phyloP scores from a whole-genome alignment of 495 filamentous ascomycete species.

The Penicillium samsonianum region DNA sequence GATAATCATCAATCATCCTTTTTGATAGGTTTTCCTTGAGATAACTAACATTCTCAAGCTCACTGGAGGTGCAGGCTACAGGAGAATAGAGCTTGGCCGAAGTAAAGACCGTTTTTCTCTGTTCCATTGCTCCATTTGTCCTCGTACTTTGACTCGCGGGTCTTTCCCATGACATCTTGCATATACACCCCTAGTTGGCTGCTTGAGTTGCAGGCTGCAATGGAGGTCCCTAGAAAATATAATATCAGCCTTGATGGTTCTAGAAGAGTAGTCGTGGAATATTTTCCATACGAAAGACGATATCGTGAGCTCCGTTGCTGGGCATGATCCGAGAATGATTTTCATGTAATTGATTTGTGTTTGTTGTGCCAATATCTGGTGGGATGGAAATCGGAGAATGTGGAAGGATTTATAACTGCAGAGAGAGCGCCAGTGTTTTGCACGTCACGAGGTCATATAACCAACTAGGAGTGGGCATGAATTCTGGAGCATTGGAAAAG shows the following conservation, averaged over 20 bases:
- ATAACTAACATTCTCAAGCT: conserved; percentile 9
- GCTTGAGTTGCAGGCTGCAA: conserved; percentile 19
- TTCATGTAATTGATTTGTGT: neutral
- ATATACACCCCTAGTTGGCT: conserved; percentile 21
- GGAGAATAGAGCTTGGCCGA: conserved; percentile 15
- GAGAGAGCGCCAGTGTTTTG: neutral
- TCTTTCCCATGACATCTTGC: conserved; percentile 17
- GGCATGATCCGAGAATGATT: neutral
- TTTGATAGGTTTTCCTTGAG: neutral
- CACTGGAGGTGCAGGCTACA: conserved; percentile 13
- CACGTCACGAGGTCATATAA: neutral
- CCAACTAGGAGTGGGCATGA: neutral
- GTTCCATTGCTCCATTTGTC: conserved; percentile 16
- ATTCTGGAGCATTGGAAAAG: neutral
- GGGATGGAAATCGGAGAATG: neutral
- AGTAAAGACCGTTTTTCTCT: conserved; percentile 14
- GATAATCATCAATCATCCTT: neutral
- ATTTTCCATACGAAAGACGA: neutral
- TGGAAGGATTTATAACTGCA: too few species aligned
- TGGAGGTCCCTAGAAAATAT: conserved; percentile 10
- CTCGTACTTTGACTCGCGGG: conserved; percentile 17
- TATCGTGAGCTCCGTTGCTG: conserved; percentile 3
- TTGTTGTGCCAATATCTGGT: too few species aligned
- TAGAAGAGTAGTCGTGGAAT: neutral
- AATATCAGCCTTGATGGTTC: neutral